A percentile compares a stretch with the other conserved stretches of the same genome.
These are phyloP conservation scores for Solanum megistacrolobum DNA, from an alignment of 257 asterid genomes.

Conservation along the genomic window DNA sequence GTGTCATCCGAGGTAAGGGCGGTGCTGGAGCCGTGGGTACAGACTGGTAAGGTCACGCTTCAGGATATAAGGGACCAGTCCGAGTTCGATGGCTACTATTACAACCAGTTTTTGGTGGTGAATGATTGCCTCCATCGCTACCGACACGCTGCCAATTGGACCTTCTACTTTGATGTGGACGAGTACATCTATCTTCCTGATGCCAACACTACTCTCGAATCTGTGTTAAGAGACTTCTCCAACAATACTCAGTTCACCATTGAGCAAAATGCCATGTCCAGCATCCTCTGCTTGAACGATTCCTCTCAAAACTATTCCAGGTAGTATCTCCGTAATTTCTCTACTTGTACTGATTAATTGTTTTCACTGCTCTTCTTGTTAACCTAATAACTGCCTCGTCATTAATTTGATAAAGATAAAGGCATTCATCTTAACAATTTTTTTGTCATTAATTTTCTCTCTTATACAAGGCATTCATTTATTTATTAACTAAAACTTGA, in stretches of 20 bases:
- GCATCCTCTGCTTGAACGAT: constrained; percentile 43
- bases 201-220: constrained; percentile 34
- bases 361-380: background rate
- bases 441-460: background rate
- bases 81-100: constrained; percentile 71
- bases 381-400: background rate
- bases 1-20: constrained; percentile 45
- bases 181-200: constrained; percentile 57
- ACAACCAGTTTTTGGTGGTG: constrained; percentile 66
- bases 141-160: constrained; percentile 52
- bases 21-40: constrained; percentile 67
- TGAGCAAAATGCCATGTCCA: constrained; percentile 73
- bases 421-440: no score
- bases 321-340: constrained; percentile 9
- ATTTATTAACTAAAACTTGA: background rate
- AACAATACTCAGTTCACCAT: constrained; percentile 61
- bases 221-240: constrained; percentile 42
- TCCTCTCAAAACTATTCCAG: constrained; percentile 47
- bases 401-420: no score
- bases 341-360: background rate
- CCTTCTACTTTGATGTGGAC: constrained; percentile 73
- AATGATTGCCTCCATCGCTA: constrained; percentile 72
- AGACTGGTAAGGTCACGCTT: constrained; percentile 47
- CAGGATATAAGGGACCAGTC: constrained; percentile 72
- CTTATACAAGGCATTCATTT: background rate